Conservation (phyloP, 1,284 basidiomycete genomes). For the Leucoagaricus sp. region DNA sequence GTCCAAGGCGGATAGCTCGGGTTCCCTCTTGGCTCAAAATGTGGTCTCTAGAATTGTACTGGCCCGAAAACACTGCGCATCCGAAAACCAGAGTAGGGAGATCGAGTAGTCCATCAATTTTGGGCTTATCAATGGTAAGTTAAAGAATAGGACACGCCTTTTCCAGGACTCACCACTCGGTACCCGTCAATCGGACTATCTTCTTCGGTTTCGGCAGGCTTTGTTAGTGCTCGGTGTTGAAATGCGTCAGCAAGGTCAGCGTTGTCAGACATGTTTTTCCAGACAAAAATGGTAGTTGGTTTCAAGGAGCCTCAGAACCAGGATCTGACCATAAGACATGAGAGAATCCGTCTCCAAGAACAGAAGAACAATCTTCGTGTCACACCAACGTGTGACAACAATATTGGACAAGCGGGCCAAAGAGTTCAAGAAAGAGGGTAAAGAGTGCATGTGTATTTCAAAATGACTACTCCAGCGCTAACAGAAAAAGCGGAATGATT, state of each 20-base stretch:
- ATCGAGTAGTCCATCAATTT: slow-evolving; percentile 29
- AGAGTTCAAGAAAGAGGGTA: neutral
- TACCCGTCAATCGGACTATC: slow-evolving; percentile 15
- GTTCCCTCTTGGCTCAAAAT: slow-evolving; percentile 63
- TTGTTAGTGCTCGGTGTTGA: neutral
- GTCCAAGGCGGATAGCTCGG: slow-evolving; percentile 76
- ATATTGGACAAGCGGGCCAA: neutral
- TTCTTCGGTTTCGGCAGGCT: slow-evolving; percentile 11
- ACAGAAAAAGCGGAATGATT: slow-evolving; percentile 9
- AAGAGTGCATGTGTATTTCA: neutral
- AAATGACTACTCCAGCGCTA: slow-evolving; percentile 8
- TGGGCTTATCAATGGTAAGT: slow-evolving; percentile 19
- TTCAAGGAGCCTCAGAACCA: no score
- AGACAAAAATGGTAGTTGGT: no score
- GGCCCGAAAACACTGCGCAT: slow-evolving; percentile 68
- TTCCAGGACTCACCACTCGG: slow-evolving; percentile 12
- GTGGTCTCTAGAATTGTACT: slow-evolving; percentile 71
- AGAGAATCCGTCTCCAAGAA: no score
- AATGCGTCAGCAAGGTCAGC: neutral
- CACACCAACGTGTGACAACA: neutral
- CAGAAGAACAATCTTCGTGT: no score
- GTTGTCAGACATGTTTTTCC: slow-evolving; percentile 5
- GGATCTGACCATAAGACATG: no score
- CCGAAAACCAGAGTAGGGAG: slow-evolving; percentile 41
- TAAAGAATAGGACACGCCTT: neutral